These are phyloP conservation scores for Paracoccidioides brasiliensis DNA, from an alignment of 2,329 filamentous ascomycete genomes.

Conservation along the genomic window DNA sequence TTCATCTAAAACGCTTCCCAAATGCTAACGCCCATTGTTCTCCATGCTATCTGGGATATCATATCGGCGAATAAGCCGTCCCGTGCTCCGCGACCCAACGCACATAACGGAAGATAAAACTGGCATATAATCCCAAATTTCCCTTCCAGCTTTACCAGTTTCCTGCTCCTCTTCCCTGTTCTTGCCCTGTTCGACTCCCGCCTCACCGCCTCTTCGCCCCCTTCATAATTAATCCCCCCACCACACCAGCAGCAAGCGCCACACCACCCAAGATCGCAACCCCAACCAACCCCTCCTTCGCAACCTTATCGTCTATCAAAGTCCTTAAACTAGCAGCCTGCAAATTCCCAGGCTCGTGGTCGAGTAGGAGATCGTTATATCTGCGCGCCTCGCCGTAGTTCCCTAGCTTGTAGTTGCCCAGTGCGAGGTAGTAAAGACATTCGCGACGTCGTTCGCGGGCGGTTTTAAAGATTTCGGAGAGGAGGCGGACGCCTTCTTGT, in stretches of 20 bases:
- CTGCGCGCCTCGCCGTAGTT: conserved; percentile 91
- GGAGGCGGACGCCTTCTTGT: conserved; percentile 82
- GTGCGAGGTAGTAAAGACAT: conserved; percentile 93
- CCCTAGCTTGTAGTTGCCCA: conserved; percentile 95
- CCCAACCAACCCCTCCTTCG: conserved; percentile 84
- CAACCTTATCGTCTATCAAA: conserved; percentile 91
- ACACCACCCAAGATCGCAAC: conserved; percentile 91
- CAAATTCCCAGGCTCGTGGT: conserved; percentile 81
- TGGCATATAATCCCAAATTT: neutral
- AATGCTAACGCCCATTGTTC: neutral
- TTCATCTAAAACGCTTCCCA: neutral
- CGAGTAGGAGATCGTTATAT: conserved; percentile 86
- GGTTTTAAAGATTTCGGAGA: conserved; percentile 92
- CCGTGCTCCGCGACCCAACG: neutral
- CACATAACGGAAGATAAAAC: neutral
- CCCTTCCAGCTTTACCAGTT: too few relatives aligned
- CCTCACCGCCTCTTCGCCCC: conserved; percentile 50
- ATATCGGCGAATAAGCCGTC: neutral
- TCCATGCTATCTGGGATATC: neutral
- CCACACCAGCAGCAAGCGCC: conserved; percentile 81
- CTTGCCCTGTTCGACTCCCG: conserved; percentile 5
- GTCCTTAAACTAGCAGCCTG: conserved; percentile 77
- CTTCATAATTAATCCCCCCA: conserved; percentile 75
- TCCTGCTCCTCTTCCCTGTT: too few relatives aligned
- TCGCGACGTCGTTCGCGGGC: conserved; percentile 87